Percentiles rank a stretch among this genome's conserved stretches.
phyloP scores from a whole-genome alignment of 1,284 basidiomycete genomes.

The Malassezia restricta region DNA sequence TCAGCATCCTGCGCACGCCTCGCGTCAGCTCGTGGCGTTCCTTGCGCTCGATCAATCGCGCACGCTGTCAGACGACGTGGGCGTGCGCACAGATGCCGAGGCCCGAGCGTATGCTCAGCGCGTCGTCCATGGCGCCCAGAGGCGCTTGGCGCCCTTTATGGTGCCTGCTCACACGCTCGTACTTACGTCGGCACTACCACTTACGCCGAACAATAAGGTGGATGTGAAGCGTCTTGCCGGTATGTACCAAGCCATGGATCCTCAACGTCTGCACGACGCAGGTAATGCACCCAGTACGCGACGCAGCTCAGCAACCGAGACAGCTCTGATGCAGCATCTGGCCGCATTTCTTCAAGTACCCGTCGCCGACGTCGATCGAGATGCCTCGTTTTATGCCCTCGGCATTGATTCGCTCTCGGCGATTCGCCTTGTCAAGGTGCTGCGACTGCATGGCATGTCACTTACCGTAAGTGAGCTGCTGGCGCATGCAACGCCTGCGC shows the following conservation, averaged over 20 bases:
- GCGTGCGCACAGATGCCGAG: constrained; percentile 4
- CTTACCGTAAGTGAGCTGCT: constrained; percentile 27
- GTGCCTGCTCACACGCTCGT: constrained; percentile 31
- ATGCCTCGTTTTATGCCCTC: constrained; percentile 29
- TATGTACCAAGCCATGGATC: constrained; percentile 19
- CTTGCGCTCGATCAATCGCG: constrained; percentile 8
- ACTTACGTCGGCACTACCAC: constrained; percentile 21
- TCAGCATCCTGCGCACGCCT: constrained; percentile 28
- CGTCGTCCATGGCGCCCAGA: constrained; percentile 15
- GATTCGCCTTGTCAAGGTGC: constrained; percentile 23
- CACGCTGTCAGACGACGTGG: not conserved
- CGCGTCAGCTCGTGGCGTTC: constrained; percentile 38
- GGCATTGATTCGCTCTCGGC: constrained; percentile 42
- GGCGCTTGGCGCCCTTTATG: constrained; percentile 36
- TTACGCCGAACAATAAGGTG: constrained; percentile 43
- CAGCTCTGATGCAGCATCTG: constrained; percentile 16
- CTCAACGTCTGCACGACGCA: not conserved
- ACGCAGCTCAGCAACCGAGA: constrained; percentile 9
- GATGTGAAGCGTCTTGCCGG: constrained; percentile 24
- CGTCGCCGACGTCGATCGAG: not conserved
- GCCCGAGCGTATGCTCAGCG: not conserved
- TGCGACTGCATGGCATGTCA: constrained; percentile 1
- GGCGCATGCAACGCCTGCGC: constrained; percentile 1
- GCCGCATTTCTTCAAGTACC: constrained; percentile 17
- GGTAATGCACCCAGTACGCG: not conserved